Conservation (phyloP, 192 early-diverging fungal species). For the Backusella tuberculispora region DNA sequence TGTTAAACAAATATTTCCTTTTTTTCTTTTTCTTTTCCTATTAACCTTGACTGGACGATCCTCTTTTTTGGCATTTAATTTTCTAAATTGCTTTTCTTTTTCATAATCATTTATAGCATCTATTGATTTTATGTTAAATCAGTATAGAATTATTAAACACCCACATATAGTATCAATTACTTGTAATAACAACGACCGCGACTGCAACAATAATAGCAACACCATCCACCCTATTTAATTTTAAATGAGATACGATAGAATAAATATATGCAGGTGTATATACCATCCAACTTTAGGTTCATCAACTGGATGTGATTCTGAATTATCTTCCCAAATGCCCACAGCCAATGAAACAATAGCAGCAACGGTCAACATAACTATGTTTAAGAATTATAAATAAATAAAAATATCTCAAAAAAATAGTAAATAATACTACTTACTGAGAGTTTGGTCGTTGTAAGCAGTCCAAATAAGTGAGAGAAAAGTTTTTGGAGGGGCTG, state of each 20-base stretch:
- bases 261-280: conserved; percentile 29
- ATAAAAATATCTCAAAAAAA: background rate
- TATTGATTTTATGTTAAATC: background rate
- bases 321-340: conserved; percentile 83
- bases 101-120: conserved; percentile 89
- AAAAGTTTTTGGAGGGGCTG: conserved; percentile 57
- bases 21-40: background rate
- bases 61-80: conserved; percentile 86
- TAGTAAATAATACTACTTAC: conserved; percentile 35
- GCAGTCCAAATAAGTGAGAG: conserved; percentile 57
- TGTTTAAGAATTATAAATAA: background rate
- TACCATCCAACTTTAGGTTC: conserved; percentile 82
- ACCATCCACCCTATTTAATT: conserved; percentile 54
- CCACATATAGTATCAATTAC: background rate
- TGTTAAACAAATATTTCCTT: background rate
- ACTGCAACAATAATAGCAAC: conserved; percentile 87
- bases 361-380: conserved; percentile 81
- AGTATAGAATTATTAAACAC: background rate
- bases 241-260: background rate
- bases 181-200: conserved; percentile 87
- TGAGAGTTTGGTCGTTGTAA: conserved; percentile 74
- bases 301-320: conserved; percentile 61
- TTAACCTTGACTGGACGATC: conserved; percentile 73
- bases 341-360: conserved; percentile 81
- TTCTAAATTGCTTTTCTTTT: conserved; percentile 88